Conservation (phyloP, 2,329 filamentous ascomycete genomes). For the Alternaria gansuensis region DNA sequence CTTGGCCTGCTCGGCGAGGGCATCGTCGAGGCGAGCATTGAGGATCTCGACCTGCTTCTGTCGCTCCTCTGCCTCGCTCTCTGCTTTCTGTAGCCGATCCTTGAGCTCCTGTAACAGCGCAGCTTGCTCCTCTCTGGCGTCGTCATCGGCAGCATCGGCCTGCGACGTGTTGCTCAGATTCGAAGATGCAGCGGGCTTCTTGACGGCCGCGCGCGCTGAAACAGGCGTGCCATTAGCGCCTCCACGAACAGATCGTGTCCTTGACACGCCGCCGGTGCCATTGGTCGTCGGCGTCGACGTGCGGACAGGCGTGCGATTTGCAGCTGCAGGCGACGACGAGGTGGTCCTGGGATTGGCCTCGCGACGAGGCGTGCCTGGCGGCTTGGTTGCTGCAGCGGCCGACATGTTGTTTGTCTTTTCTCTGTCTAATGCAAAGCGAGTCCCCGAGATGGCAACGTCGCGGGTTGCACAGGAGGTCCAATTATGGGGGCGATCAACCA, state of each 20-base stretch:
- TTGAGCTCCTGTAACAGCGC: slow-evolving; percentile 85
- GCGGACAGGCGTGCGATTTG: slow-evolving; percentile 46
- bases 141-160: slow-evolving; percentile 60
- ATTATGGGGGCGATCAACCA: slow-evolving; percentile 23
- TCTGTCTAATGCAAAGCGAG: slow-evolving; percentile 19
- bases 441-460: slow-evolving; percentile 22
- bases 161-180: slow-evolving; percentile 48
- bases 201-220: slow-evolving; percentile 52
- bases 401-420: slow-evolving; percentile 39
- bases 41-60: slow-evolving; percentile 86
- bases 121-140: slow-evolving; percentile 80
- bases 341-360: slow-evolving; percentile 33
- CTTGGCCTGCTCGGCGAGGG: slow-evolving; percentile 80
- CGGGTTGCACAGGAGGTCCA: slow-evolving; percentile 19
- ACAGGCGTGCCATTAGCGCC: slow-evolving; percentile 47
- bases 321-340: slow-evolving; percentile 44
- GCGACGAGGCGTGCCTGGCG: slow-evolving; percentile 45
- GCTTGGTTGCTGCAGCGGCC: slow-evolving; percentile 49
- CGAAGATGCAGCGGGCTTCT: slow-evolving; percentile 49
- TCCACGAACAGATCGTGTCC: slow-evolving; percentile 47
- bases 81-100: slow-evolving; percentile 81
- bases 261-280: slow-evolving; percentile 40
- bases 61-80: slow-evolving; percentile 78
- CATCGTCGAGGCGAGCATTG: slow-evolving; percentile 85
- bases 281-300: slow-evolving; percentile 43